phyloP scores from a whole-genome alignment of 1,284 basidiomycete genomes.

The Boletus austroedulis region DNA sequence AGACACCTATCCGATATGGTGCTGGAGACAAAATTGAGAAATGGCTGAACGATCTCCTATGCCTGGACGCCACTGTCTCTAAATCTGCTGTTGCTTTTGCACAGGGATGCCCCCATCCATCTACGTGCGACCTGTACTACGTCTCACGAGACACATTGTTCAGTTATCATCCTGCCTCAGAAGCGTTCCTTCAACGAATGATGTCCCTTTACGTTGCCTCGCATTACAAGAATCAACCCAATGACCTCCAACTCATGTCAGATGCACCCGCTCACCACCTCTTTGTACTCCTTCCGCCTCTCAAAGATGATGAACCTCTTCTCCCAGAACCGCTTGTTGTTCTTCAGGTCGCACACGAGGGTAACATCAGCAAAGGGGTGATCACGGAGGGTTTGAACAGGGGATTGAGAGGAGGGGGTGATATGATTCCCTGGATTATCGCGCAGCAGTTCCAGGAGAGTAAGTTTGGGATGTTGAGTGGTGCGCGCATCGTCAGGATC shows the following conservation, averaged over 20 bases:
- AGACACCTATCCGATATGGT: slow-evolving; percentile 93
- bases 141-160: slow-evolving; percentile 97
- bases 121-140: slow-evolving; percentile 92
- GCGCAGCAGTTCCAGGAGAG: slow-evolving; percentile 97
- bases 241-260: slow-evolving; percentile 94
- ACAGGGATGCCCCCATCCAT: slow-evolving; percentile 90
- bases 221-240: slow-evolving; percentile 99
- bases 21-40: slow-evolving; percentile 88
- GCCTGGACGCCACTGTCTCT: slow-evolving; percentile 85
- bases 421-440: slow-evolving; percentile 98
- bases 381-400: slow-evolving; percentile 85
- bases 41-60: slow-evolving; percentile 92
- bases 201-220: slow-evolving; percentile 97
- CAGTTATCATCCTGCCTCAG: slow-evolving; percentile 95
- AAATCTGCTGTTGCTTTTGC: slow-evolving; percentile 46
- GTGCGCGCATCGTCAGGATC: slow-evolving; percentile 89
- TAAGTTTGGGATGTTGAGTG: slow-evolving; percentile 90
- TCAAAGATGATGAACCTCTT: slow-evolving; percentile 82
- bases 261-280: slow-evolving; percentile 97
- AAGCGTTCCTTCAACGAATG: slow-evolving; percentile 96
- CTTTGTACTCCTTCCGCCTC: slow-evolving; percentile 91
- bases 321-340: slow-evolving; percentile 95
- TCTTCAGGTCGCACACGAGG: slow-evolving; percentile 93
- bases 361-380: slow-evolving; percentile 83
- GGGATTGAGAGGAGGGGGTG: slow-evolving; percentile 84